A percentile compares a stretch with the other conserved stretches of the same genome.
Conservation (phyloP, 2,329 filamentous ascomycete species). For the Fusarium citri region DNA sequence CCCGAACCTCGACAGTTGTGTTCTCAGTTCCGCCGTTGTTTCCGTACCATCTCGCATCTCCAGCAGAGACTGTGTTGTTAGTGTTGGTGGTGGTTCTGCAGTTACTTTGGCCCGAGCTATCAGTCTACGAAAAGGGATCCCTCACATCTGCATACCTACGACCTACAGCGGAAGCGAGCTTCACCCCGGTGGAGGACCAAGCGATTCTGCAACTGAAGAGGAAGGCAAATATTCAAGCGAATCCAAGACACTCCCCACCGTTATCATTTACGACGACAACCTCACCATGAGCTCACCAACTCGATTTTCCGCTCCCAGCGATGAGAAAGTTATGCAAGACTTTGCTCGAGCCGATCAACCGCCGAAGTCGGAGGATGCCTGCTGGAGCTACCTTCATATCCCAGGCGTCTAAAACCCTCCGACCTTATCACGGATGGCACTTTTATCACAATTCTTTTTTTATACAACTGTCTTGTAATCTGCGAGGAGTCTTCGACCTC, state of each 20-base stretch:
- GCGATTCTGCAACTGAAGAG: neutral
- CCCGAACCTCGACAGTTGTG: constrained; percentile 48
- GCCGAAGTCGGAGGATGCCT: constrained; percentile 43
- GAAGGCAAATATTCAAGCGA: neutral
- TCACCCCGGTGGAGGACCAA: constrained; percentile 28
- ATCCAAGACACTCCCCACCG: constrained; percentile 41
- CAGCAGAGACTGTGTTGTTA: constrained; percentile 67
- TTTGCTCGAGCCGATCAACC: constrained; percentile 19
- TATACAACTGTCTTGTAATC: constrained; percentile 16
- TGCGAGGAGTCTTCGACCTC: constrained; percentile 18
- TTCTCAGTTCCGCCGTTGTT: constrained; percentile 51
- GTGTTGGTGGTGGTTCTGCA: constrained; percentile 72
- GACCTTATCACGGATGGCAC: neutral
- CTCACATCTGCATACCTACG: constrained; percentile 70
- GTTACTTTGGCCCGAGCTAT: constrained; percentile 69
- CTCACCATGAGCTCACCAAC: constrained; percentile 47
- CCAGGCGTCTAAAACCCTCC: constrained; percentile 49
- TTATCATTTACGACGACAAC: constrained; percentile 55
- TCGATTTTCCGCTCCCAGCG: constrained; percentile 48
- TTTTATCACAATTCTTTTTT: constrained; percentile 1
- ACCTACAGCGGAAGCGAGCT: constrained; percentile 71
- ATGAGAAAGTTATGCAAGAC: constrained; percentile 31
- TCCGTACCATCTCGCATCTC: constrained; percentile 37
- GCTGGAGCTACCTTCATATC: constrained; percentile 53
- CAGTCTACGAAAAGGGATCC: constrained; percentile 62